Conservation (phyloP, 441 rosid genomes). For the Mallotus repandus region DNA sequence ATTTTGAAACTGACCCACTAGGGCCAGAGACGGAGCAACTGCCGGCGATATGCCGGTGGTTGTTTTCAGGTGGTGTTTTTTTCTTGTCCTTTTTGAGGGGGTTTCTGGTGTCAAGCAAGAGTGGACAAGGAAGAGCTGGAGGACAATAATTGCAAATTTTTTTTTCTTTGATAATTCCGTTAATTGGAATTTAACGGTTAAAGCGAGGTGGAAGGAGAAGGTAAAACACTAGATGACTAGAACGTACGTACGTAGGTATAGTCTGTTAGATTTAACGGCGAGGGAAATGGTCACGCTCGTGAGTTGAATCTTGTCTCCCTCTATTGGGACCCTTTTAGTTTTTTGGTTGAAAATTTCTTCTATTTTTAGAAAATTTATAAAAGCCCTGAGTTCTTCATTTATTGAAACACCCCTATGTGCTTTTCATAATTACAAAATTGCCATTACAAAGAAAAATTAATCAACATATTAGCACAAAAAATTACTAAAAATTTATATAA, state of each 20-base stretch:
- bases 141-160: conserved; percentile 20
- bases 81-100: background rate
- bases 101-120: background rate
- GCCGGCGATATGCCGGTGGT: conserved; percentile 25
- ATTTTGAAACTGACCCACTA: conserved; percentile 6
- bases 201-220: background rate
- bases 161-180: conserved; percentile 11
- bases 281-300: conserved; percentile 21
- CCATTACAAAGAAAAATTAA: background rate
- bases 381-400: background rate
- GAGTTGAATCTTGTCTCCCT: conserved; percentile 32
- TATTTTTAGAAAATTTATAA: background rate
- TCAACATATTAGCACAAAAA: too few species aligned
- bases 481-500: background rate
- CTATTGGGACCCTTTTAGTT: conserved; percentile 19
- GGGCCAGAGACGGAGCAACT: background rate
- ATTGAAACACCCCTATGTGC: conserved; percentile 20
- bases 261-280: conserved; percentile 29
- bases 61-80: background rate
- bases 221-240: too few species aligned
- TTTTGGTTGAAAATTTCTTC: background rate
- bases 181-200: conserved; percentile 16
- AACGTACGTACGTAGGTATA: background rate
- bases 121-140: conserved; percentile 11
- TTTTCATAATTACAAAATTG: conserved; percentile 1